Evolutionary conservation across 2,329 filamentous ascomycete genomes (phyloP).

Genomic region (Epichloe baconii): DNA sequence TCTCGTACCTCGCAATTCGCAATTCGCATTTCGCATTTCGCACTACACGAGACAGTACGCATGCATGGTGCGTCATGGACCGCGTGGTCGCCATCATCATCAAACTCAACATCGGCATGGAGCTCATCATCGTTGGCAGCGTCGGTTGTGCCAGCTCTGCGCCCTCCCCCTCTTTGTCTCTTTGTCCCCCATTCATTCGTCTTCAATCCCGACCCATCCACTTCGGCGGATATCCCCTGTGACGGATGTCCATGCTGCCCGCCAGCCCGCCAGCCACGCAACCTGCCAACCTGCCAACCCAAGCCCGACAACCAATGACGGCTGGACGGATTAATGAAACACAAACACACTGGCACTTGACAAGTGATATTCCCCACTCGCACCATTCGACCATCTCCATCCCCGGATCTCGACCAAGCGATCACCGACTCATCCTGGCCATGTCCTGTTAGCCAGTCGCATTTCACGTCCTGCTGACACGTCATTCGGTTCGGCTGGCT

Average conservation of each 20-base stretch:
- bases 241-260: not conserved
- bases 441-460: conserved; percentile 22
- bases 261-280: not conserved
- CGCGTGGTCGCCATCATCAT: not conserved
- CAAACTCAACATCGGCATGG: not conserved
- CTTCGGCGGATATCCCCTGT: not conserved
- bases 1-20: not conserved
- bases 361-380: not conserved
- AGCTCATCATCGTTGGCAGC: not conserved
- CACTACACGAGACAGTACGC: not conserved
- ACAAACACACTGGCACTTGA: conserved; percentile 2
- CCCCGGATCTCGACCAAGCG: conserved; percentile 15
- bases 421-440: conserved; percentile 15
- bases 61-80: not conserved
- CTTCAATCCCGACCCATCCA: not conserved
- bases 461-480: conserved; percentile 15
- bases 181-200: not conserved
- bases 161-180: not conserved
- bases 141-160: not conserved
- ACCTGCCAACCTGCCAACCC: too few relatives aligned
- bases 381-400: conserved; percentile 1
- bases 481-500: conserved; percentile 6
- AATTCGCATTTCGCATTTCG: not conserved
- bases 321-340: not conserved
- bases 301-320: too few relatives aligned